phyloP scores from a whole-genome alignment of 768 basidiomycete species.

The Punctularia strigosozonata region DNA sequence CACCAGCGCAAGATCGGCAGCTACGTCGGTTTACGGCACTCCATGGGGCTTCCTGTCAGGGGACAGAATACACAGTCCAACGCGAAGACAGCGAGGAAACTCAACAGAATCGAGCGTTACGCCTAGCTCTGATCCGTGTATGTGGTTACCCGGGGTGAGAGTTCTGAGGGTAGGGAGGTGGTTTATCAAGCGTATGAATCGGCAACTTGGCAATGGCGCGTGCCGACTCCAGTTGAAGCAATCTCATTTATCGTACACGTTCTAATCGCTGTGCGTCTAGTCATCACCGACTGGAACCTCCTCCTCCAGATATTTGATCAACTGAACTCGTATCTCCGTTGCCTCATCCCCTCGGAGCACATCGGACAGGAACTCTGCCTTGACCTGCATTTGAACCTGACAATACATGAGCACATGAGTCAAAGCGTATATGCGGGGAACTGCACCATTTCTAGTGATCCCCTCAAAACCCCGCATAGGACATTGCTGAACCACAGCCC shows the following conservation, averaged over 20 bases:
- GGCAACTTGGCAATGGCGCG: no score
- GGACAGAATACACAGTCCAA: slow-evolving; percentile 91
- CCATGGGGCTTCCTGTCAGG: slow-evolving; percentile 86
- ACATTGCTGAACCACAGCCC: slow-evolving; percentile 97
- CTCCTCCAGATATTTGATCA: slow-evolving; percentile 90
- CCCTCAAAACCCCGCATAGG: slow-evolving; percentile 85
- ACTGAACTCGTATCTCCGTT: slow-evolving; percentile 85
- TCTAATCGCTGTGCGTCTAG: no score
- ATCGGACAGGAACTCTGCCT: slow-evolving; percentile 82
- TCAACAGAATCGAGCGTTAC: slow-evolving; percentile 74
- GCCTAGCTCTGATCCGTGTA: no score
- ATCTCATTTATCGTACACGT: no score
- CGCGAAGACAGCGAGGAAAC: slow-evolving; percentile 79
- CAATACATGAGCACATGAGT: slow-evolving; percentile 6
- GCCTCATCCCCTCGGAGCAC: slow-evolving; percentile 85
- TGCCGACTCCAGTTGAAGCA: no score
- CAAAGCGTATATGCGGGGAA: background rate
- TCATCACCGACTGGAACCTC: slow-evolving; percentile 92
- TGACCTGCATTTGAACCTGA: slow-evolving; percentile 94
- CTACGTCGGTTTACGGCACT: slow-evolving; percentile 87
- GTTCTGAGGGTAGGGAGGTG: no score
- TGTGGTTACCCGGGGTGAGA: no score
- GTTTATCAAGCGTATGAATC: no score
- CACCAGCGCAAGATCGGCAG: slow-evolving; percentile 92
- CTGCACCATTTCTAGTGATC: slow-evolving; percentile 90